Base-by-base conservation (phyloP, 2,329 filamentous ascomycete genomes). In the Epichloe festucae region DNA sequence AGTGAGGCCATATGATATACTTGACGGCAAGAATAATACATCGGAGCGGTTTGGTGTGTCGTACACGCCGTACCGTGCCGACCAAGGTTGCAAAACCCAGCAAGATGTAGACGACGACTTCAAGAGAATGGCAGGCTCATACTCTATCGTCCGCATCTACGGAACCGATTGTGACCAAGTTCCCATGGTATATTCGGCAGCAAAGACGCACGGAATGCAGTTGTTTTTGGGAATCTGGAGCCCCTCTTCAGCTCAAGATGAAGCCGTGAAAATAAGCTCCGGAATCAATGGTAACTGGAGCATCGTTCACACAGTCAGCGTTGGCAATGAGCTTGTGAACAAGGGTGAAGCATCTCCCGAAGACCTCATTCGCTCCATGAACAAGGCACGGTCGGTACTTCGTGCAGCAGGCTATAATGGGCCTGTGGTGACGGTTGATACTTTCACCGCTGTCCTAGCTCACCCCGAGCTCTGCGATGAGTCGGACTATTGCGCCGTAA, bases 261-360 rank as follows among this genome's bases (percentile, higher is more conserved):
- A 87, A 53, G 72, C 87, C n/a, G 58, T 74, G 10, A 72, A 69
- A 34, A 81, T 94, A 54, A 76, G 81, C 51, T 64, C 72, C 4
- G 80, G 76, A 14, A 73, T 85, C 42, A 56, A 70, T 5, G 73
- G 75, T 34, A 78, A 87, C 65, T 95, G 87, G 87, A 72, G 71
- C 47, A 64, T 72, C 14, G 76, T 94, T 55, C 75, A 85, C 62
- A 85, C 86, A 2, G 75, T 95, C 61, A 79, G 79, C 52, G 76
- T 95, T 42, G 89, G 88, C 55, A 95, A 95, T 63, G 89, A 95
- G 66, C 73, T 85, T 36, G 81, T 95, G 64, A 85, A 87, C 66
- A 76, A 74, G 49, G 79, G 80, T 41, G 65, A 71, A 39, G 75
- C 73, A 39, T 74, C 73, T 4, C 72, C 78, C 0, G 58, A 59